Percentiles rank a stretch among this genome's conserved stretches.
Conservation (phyloP, 345 rosid species). For the Odontarrhena argentea region DNA sequence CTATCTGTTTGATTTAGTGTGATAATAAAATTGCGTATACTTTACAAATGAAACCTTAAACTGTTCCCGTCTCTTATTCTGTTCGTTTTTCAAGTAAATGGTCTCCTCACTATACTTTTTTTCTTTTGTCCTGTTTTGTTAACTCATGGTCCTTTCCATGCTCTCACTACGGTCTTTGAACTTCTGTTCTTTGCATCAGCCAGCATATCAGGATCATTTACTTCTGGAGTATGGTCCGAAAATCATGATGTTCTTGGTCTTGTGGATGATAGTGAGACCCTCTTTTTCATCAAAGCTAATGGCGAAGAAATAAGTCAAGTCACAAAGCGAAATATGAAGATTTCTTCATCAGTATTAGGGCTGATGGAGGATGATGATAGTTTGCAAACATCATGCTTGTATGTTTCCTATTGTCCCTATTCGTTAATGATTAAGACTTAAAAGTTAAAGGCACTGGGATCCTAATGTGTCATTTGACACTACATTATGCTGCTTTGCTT, state of each 20-base stretch:
- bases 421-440: constrained; percentile 30
- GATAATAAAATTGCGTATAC: neutral
- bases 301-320: constrained; percentile 80
- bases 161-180: constrained; percentile 26
- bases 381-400: constrained; percentile 63
- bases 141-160: constrained; percentile 9
- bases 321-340: constrained; percentile 59
- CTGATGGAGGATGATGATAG: constrained; percentile 56
- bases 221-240: constrained; percentile 86
- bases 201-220: constrained; percentile 50
- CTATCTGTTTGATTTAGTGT: constrained; percentile 13
- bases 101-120: constrained; percentile 15
- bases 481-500: constrained; percentile 21
- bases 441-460: constrained; percentile 3
- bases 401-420: constrained; percentile 40
- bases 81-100: neutral
- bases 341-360: constrained; percentile 66
- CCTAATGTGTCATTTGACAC: constrained; percentile 7
- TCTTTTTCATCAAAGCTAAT: constrained; percentile 76
- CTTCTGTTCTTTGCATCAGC: constrained; percentile 52
- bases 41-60: constrained; percentile 1
- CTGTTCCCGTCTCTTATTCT: neutral
- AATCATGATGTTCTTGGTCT: constrained; percentile 80
- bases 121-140: constrained; percentile 11
- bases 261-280: constrained; percentile 59